Evolutionary conservation across 306 rosid species (phyloP).

Genomic region (Bauhinia variegata): DNA sequence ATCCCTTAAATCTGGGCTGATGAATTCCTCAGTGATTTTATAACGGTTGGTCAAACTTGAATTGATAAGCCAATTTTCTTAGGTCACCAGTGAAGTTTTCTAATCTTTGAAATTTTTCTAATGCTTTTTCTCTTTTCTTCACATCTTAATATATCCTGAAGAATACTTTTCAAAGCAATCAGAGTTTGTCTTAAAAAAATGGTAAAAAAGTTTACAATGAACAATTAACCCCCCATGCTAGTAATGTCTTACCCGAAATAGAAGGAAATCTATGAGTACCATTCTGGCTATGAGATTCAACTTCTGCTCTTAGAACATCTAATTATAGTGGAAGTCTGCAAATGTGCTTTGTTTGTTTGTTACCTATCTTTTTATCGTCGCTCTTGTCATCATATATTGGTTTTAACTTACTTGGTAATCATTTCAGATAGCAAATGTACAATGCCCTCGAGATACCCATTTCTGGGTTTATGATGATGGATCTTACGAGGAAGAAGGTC

Average conservation of each 20-base stretch:
- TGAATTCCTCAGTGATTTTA: constrained; percentile 10
- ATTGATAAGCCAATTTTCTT: background rate
- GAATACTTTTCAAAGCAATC: constrained; percentile 5
- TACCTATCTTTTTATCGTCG: background rate
- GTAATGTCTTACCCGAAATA: constrained; percentile 8
- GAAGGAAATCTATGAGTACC: constrained; percentile 19
- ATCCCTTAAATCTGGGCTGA: constrained; percentile 17
- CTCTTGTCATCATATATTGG: constrained; percentile 16
- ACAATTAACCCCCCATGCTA: constrained; percentile 23
- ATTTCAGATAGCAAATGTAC: constrained; percentile 87
- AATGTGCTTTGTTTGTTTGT: constrained; percentile 9
- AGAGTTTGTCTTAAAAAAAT: constrained; percentile 30
- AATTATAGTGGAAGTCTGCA: constrained; percentile 16
- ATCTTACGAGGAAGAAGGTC: constrained; percentile 95
- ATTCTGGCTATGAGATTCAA: constrained; percentile 14
- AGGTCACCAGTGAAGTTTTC: constrained; percentile 5
- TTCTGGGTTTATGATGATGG: constrained; percentile 98
- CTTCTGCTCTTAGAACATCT: constrained; percentile 14
- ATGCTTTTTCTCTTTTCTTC: constrained; percentile 27
- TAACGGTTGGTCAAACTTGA: background rate
- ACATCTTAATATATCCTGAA: constrained; percentile 4
- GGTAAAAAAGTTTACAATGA: constrained; percentile 14
- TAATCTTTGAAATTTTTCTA: background rate
- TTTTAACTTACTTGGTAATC: constrained; percentile 31
- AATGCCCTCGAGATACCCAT: constrained; percentile 92